These are phyloP conservation scores for Euphorbia celastroides DNA, from an alignment of 441 rosid species.

Conservation along the genomic window DNA sequence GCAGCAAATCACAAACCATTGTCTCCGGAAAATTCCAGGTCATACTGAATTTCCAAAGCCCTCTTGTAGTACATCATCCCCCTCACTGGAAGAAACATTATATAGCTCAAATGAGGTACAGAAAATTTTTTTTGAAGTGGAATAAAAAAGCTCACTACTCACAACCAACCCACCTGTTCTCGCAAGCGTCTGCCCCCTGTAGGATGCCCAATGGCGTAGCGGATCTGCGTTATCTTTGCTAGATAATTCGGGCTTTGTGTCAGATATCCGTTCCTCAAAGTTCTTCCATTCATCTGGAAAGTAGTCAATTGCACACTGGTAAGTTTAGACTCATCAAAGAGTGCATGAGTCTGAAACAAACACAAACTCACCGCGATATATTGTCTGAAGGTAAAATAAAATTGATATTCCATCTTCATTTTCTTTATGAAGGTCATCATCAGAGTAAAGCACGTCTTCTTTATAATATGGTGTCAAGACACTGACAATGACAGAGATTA, in stretches of 20 bases:
- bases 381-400: constrained; percentile 82
- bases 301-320: constrained; percentile 21
- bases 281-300: constrained; percentile 87
- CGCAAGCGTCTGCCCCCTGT: constrained; percentile 90
- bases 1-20: constrained; percentile 42
- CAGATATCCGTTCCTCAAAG: constrained; percentile 50
- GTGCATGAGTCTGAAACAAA: constrained; percentile 12
- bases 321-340: constrained; percentile 10
- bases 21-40: constrained; percentile 59
- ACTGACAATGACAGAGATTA: constrained; percentile 32
- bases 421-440: constrained; percentile 71
- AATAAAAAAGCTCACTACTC: constrained; percentile 9
- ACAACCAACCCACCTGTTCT: constrained; percentile 63
- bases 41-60: constrained; percentile 79
- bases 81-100: constrained; percentile 53
- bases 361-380: constrained; percentile 72
- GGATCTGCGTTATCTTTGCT: constrained; percentile 36
- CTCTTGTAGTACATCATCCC: constrained; percentile 96
- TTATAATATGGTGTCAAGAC: constrained; percentile 94
- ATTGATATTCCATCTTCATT: constrained; percentile 92
- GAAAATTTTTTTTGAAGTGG: constrained; percentile 12
- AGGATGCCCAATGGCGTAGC: constrained; percentile 82
- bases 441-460: constrained; percentile 91
- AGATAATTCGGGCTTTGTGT: constrained; percentile 19
- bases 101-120: constrained; percentile 16